phyloP scores from a whole-genome alignment of 2,329 filamentous ascomycete species.

The Gyromitra esculenta region DNA sequence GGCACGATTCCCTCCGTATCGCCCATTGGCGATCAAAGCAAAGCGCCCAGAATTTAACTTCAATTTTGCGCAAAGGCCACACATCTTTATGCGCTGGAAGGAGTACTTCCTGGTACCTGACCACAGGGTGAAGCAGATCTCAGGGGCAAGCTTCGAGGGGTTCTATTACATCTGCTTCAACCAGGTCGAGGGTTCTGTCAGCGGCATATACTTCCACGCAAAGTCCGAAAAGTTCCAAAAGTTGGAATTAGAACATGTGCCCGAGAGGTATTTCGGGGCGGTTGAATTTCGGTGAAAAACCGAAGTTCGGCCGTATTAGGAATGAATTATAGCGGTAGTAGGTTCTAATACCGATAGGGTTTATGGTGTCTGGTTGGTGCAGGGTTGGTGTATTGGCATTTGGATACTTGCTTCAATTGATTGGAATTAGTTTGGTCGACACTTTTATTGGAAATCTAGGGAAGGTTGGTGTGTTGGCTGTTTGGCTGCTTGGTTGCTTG shows the following conservation, averaged over 20 bases:
- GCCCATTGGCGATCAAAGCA: constrained; percentile 73
- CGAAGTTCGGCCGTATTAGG: constrained; percentile 19
- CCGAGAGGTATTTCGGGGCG: constrained; percentile 82
- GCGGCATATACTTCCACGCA: constrained; percentile 95
- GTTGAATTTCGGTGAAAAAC: constrained; percentile 83
- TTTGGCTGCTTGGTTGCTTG: constrained; percentile 34
- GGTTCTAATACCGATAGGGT: constrained; percentile 12
- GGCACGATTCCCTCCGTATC: constrained; percentile 87
- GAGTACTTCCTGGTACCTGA: constrained; percentile 97
- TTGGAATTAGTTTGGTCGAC: constrained; percentile 38
- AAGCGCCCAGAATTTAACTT: constrained; percentile 69
- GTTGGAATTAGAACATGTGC: constrained; percentile 86
- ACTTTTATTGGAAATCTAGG: constrained; percentile 38
- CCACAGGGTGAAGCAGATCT: constrained; percentile 88
- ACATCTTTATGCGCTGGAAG: constrained; percentile 99
- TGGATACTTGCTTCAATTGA: constrained; percentile 45
- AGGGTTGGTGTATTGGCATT: constrained; percentile 40
- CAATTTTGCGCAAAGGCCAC: constrained; percentile 80
- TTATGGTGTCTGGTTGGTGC: constrained; percentile 28
- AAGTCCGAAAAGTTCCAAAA: constrained; percentile 99
- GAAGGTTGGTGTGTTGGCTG: constrained; percentile 40
- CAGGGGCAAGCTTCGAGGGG: constrained; percentile 94
- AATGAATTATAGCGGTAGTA: constrained; percentile 5
- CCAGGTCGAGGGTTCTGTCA: constrained; percentile 83
- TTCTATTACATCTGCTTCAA: constrained; percentile 99